These are phyloP conservation scores for Graphilbum sp. DNA, from an alignment of 2,329 filamentous ascomycete genomes.

Conservation along the genomic window DNA sequence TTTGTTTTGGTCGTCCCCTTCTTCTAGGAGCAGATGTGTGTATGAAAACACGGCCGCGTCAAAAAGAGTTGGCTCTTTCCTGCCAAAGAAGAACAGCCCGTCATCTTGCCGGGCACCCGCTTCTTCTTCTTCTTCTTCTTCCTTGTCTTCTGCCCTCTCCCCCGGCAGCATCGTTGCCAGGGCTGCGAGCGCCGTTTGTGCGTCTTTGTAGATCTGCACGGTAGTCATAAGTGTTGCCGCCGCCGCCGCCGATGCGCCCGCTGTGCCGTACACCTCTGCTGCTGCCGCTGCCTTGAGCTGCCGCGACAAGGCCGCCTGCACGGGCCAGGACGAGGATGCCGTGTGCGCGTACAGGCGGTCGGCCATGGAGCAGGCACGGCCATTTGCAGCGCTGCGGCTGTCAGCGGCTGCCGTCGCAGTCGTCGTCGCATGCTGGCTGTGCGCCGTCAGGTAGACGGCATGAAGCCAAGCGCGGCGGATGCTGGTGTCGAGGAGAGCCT, in stretches of 20 bases:
- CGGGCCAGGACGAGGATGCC: conserved; percentile 39
- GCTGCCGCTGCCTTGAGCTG: conserved; percentile 60
- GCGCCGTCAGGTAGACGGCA: conserved; percentile 50
- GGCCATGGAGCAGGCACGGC: conserved; percentile 60
- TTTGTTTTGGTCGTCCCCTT: not conserved
- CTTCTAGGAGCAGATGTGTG: conserved; percentile 62
- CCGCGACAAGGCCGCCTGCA: conserved; percentile 44
- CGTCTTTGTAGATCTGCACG: conserved; percentile 24
- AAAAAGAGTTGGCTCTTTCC: conserved; percentile 56
- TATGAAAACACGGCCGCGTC: conserved; percentile 87
- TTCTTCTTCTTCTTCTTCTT: not conserved
- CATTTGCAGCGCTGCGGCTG: too few species aligned
- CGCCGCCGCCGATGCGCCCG: conserved; percentile 1
- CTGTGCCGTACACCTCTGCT: conserved; percentile 29
- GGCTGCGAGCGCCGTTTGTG: conserved; percentile 27
- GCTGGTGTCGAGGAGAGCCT: conserved; percentile 56
- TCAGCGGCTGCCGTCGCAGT: not conserved
- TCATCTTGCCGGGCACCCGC: conserved; percentile 11
- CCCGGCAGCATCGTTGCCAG: conserved; percentile 23
- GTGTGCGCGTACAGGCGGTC: conserved; percentile 54
- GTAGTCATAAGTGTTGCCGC: conserved; percentile 19
- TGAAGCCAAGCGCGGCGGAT: conserved; percentile 85
- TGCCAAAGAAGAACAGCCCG: conserved; percentile 31
- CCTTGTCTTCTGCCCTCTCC: too few species aligned
- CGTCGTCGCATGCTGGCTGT: not conserved